A percentile compares a stretch with the other conserved stretches of the same genome.
These are phyloP conservation scores for Solanum pennellii DNA, from an alignment of 257 asterid genomes.

Conservation along the genomic window DNA sequence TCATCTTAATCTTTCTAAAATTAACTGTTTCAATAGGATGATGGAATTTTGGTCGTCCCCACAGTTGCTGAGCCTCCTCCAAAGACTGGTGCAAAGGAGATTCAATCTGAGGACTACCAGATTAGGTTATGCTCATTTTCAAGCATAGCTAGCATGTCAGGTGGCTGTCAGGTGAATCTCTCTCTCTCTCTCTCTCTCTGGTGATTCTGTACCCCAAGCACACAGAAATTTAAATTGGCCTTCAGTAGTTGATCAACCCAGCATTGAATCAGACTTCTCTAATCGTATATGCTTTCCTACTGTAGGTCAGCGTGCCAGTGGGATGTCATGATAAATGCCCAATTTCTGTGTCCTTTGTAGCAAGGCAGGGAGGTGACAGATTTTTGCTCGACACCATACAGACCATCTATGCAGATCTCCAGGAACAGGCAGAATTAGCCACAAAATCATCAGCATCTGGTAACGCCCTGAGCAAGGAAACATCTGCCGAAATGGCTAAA, in stretches of 20 bases:
- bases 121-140: conserved; percentile 44
- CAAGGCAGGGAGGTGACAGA: conserved; percentile 87
- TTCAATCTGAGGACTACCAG: conserved; percentile 44
- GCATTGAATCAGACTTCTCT: neutral
- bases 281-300: neutral
- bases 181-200: neutral
- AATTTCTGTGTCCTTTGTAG: conserved; percentile 72
- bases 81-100: conserved; percentile 73
- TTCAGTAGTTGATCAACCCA: neutral
- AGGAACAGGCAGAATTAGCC: conserved; percentile 47
- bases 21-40: conserved; percentile 49
- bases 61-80: conserved; percentile 67
- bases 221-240: neutral
- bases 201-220: neutral
- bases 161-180: conserved; percentile 89
- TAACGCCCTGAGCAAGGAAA: conserved; percentile 43
- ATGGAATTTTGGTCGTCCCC: conserved; percentile 79
- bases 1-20: conserved; percentile 10
- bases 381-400: conserved; percentile 76
- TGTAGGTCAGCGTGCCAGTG: conserved; percentile 68
- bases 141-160: conserved; percentile 91
- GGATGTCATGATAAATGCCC: conserved; percentile 81
- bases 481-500: conserved; percentile 88
- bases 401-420: conserved; percentile 46
- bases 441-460: conserved; percentile 36